phyloP scores from a whole-genome alignment of 106 monocot genomes.

The Acorus gramineus region DNA sequence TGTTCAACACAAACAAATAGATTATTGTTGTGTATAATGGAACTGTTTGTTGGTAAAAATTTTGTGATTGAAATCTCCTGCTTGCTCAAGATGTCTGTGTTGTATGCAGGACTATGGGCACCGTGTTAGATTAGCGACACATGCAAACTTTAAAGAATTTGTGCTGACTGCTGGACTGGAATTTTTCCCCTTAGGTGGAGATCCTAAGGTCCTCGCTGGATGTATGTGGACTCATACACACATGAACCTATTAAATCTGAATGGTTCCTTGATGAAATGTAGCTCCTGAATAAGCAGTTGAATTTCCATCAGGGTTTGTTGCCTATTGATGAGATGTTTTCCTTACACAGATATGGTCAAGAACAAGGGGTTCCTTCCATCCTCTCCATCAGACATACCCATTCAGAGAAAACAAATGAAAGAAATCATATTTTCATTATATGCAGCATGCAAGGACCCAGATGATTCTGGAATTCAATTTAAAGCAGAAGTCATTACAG shows the following conservation, averaged over 20 bases:
- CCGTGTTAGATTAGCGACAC: slow-evolving; percentile 92
- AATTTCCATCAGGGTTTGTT: background rate
- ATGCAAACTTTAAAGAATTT: slow-evolving; percentile 95
- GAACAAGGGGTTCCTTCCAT: slow-evolving; percentile 96
- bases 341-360: slow-evolving; percentile 80
- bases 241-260: too few relatives aligned
- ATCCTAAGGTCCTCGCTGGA: slow-evolving; percentile 84
- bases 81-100: background rate
- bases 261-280: too few relatives aligned
- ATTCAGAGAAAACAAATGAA: slow-evolving; percentile 85
- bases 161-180: slow-evolving; percentile 88
- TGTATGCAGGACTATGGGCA: slow-evolving; percentile 78
- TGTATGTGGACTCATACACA: slow-evolving; percentile 30
- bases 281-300: too few relatives aligned
- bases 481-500: slow-evolving; percentile 87
- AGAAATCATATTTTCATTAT: slow-evolving; percentile 90
- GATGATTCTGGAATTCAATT: slow-evolving; percentile 90
- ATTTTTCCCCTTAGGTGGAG: slow-evolving; percentile 93
- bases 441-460: slow-evolving; percentile 81
- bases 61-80: too few relatives aligned
- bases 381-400: slow-evolving; percentile 78
- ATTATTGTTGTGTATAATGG: too few relatives aligned
- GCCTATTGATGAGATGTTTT: background rate
- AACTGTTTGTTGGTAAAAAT: too few relatives aligned
- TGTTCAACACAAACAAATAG: too few relatives aligned